Evolutionary conservation across 257 asterid species (phyloP).

Genomic region (Apocynum venetum): DNA sequence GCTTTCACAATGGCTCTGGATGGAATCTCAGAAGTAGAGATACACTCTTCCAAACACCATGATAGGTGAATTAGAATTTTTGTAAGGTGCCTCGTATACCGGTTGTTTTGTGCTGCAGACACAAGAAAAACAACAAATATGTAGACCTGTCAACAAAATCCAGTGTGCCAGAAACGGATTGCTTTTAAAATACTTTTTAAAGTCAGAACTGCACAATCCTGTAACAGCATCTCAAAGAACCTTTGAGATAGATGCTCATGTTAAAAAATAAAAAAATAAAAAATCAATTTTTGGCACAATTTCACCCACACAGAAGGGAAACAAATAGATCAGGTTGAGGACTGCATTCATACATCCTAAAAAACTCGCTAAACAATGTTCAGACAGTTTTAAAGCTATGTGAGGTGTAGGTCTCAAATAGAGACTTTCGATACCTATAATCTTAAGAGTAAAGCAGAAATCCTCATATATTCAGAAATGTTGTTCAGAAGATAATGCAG

Average conservation of each 20-base stretch:
- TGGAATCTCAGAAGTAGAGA: conserved; percentile 52
- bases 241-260: background rate
- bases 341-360: background rate
- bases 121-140: conserved; percentile 9
- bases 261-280: background rate
- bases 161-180: background rate
- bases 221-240: background rate
- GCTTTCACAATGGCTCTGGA: conserved; percentile 61
- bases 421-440: background rate
- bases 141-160: background rate
- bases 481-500: background rate
- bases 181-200: background rate
- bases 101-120: conserved; percentile 74
- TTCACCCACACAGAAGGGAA: background rate
- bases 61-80: conserved; percentile 81
- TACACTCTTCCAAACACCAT: conserved; percentile 89
- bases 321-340: conserved; percentile 1
- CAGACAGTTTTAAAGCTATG: background rate
- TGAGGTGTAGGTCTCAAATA: background rate
- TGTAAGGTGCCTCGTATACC: conserved; percentile 79
- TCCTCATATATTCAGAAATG: background rate
- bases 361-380: background rate
- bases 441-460: background rate
- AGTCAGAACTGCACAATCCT: background rate
- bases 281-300: background rate